phyloP scores from a whole-genome alignment of 176 grass and related monocot genomes.

The Leersia perrieri region DNA sequence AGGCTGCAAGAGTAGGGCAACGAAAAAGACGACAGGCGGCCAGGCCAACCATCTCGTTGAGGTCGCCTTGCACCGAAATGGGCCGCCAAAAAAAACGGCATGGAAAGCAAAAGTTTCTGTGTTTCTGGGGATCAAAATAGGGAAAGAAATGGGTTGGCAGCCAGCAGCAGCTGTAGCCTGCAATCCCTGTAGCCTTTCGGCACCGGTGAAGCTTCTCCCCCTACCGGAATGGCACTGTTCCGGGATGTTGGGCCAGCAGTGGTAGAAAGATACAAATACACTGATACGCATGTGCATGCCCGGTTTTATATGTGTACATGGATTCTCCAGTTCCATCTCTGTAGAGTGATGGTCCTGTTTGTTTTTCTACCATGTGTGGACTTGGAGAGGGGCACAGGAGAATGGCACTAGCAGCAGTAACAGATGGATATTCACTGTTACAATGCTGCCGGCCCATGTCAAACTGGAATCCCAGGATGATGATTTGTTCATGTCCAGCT shows the following conservation, averaged over 20 bases:
- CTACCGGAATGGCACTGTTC: neutral
- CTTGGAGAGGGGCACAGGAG: neutral
- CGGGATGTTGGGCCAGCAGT: neutral
- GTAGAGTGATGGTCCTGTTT: neutral
- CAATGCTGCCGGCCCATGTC: neutral
- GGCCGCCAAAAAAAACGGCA: neutral
- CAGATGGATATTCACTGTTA: neutral
- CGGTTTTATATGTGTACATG: neutral
- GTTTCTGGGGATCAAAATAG: neutral
- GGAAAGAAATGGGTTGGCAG: neutral
- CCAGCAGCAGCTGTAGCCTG: slow-evolving; percentile 15
- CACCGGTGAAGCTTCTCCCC: slow-evolving; percentile 25
- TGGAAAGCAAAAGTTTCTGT: neutral
- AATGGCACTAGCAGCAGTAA: neutral
- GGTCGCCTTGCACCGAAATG: neutral
- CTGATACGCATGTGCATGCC: neutral
- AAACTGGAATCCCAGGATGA: neutral
- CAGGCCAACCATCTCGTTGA: neutral
- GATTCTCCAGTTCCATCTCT: neutral
- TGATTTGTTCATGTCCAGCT: neutral
- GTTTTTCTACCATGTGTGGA: neutral
- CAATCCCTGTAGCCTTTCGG: slow-evolving; percentile 22
- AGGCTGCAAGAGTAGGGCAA: neutral
- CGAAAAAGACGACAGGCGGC: neutral
- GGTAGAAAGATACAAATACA: neutral